Conservation (phyloP, 192 early-diverging fungal genomes). For the Obelidium mucronatum region DNA sequence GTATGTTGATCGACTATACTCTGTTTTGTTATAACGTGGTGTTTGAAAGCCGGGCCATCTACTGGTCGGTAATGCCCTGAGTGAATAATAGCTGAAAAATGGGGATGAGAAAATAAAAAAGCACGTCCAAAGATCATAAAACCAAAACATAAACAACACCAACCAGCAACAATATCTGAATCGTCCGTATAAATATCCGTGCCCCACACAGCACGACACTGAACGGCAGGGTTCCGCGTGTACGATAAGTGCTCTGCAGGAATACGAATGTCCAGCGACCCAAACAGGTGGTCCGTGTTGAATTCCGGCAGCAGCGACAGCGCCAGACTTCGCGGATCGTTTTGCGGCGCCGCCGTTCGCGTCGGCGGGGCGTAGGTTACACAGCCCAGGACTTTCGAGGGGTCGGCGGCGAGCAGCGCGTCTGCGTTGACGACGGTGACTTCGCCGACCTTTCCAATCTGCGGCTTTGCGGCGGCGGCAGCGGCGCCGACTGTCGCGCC, state of each 20-base stretch:
- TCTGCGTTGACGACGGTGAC: constrained; percentile 27
- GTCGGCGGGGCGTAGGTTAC: constrained; percentile 14
- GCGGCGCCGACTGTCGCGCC: no score
- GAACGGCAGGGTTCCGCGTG: constrained; percentile 64
- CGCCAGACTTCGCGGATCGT: no score
- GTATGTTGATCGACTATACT: background rate
- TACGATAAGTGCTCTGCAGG: constrained; percentile 70
- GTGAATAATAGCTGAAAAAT: constrained; percentile 64
- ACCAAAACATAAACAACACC: constrained; percentile 39
- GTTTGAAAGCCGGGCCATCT: constrained; percentile 43
- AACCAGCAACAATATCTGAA: constrained; percentile 84
- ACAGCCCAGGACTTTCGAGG: background rate
- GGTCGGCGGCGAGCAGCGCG: background rate
- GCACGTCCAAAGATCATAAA: background rate
- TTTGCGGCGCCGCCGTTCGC: no score
- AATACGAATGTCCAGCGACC: constrained; percentile 69
- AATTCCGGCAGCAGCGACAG: constrained; percentile 61
- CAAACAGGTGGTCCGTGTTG: constrained; percentile 53
- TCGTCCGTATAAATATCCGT: constrained; percentile 88
- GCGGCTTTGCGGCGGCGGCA: no score
- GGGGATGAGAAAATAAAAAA: background rate
- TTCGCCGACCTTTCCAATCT: constrained; percentile 20
- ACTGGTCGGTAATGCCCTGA: constrained; percentile 62
- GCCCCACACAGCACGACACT: constrained; percentile 77
- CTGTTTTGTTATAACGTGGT: constrained; percentile 3